These are phyloP conservation scores for Albizia julibrissin DNA, from an alignment of 306 rosid species.

Conservation along the genomic window DNA sequence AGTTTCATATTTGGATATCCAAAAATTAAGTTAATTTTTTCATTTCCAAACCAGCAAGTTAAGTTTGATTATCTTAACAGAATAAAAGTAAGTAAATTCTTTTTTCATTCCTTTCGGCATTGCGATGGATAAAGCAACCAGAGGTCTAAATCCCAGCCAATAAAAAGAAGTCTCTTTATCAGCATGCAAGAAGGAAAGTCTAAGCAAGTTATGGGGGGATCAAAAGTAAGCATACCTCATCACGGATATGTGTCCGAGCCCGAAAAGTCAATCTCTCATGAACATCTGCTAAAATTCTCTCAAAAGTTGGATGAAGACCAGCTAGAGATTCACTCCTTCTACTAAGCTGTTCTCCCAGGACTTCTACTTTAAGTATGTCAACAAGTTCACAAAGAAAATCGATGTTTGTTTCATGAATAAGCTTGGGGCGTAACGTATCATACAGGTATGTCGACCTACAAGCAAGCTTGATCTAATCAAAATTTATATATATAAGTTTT, in stretches of 20 bases:
- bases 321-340: conserved; percentile 80
- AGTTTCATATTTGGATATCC: not conserved
- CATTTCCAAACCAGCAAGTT: not conserved
- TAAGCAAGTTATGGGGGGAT: not conserved
- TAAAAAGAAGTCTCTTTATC: conserved; percentile 1
- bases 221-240: conserved; percentile 67
- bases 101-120: not conserved
- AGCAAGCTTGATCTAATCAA: conserved; percentile 27
- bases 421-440: conserved; percentile 91
- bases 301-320: conserved; percentile 84
- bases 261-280: conserved; percentile 96
- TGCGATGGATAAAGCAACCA: conserved; percentile 11
- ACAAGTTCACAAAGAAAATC: conserved; percentile 96
- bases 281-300: conserved; percentile 95
- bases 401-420: conserved; percentile 91
- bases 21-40: not conserved
- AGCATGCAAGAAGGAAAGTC: not conserved
- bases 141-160: conserved; percentile 13
- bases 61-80: not conserved
- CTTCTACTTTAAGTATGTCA: conserved; percentile 93
- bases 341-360: conserved; percentile 78
- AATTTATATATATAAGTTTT: conserved; percentile 9
- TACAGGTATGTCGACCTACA: conserved; percentile 90
- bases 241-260: conserved; percentile 90
- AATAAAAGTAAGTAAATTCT: conserved; percentile 1